Percentiles rank a stretch among this genome's conserved stretches.
These are phyloP conservation scores for Larix sibirica DNA, from an alignment of 83 land plant species.

Conservation along the genomic window DNA sequence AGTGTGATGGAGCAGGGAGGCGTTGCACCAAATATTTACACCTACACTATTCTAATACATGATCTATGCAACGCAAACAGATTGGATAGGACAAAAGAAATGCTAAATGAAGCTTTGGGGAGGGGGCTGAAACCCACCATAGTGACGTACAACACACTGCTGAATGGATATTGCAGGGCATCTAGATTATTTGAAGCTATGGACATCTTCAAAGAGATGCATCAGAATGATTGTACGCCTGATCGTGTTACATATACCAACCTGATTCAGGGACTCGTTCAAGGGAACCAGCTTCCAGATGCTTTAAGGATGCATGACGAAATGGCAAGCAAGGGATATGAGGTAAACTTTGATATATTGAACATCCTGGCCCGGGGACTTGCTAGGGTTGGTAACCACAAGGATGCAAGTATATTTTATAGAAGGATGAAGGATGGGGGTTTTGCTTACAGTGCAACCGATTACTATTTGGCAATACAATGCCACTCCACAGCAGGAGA, in stretches of 20 bases:
- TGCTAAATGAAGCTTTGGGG: conserved; percentile 4
- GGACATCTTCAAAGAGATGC: conserved; percentile 9
- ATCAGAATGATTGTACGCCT: conserved; percentile 3
- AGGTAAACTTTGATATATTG: conserved; percentile 20
- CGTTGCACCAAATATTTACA: conserved; percentile 53
- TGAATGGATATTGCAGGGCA: neutral
- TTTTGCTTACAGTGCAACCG: neutral
- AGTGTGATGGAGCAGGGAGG: conserved; percentile 42
- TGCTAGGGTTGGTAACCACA: conserved; percentile 13
- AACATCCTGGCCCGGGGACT: conserved; percentile 17
- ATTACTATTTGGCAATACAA: conserved; percentile 10
- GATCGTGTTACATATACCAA: conserved; percentile 3
- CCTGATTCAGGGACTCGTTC: conserved; percentile 12
- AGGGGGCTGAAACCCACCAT: conserved; percentile 9
- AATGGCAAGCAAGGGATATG: conserved; percentile 6
- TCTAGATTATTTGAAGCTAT: conserved; percentile 4
- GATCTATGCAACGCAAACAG: conserved; percentile 25
- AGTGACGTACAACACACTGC: conserved; percentile 9
- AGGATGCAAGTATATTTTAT: neutral
- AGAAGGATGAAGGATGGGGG: neutral
- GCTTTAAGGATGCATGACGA: conserved; percentile 10
- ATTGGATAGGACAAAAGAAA: conserved; percentile 13
- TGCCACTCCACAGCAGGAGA: conserved; percentile 1
- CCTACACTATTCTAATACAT: conserved; percentile 61
- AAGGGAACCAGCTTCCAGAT: conserved; percentile 9